Evolutionary conservation across 2,329 filamentous ascomycete genomes (phyloP).

Genomic region (Fusarium sp.): DNA sequence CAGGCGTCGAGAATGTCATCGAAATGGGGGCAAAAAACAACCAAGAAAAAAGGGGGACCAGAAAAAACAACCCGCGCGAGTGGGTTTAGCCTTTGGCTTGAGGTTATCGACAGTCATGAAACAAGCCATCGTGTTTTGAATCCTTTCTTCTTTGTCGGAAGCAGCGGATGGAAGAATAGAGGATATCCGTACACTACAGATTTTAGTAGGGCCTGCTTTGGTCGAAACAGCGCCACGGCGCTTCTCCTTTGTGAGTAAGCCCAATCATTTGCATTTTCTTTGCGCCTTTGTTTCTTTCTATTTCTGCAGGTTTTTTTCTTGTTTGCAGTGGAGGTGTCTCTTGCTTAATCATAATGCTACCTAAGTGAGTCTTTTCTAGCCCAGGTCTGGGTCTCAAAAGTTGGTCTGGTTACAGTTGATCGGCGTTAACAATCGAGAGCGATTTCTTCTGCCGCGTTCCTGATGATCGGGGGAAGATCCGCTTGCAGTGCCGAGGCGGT

Average conservation of each 20-base stretch:
- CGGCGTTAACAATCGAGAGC: neutral
- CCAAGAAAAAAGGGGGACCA: neutral
- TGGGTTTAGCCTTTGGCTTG: neutral
- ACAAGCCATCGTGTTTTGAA: constrained; percentile 29
- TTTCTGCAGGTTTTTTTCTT: neutral
- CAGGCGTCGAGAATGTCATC: constrained; percentile 23
- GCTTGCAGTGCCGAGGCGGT: constrained; percentile 6
- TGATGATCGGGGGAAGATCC: neutral
- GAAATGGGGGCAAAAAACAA: constrained; percentile 2
- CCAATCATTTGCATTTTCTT: constrained; percentile 13
- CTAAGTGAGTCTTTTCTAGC: neutral
- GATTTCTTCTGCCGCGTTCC: neutral
- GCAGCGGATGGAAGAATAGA: neutral
- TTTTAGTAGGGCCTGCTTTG: neutral
- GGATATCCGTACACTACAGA: neutral
- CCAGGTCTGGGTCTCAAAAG: neutral
- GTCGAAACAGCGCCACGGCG: constrained; percentile 35
- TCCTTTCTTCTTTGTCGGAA: constrained; percentile 20
- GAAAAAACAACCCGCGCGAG: neutral
- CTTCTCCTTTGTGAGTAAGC: constrained; percentile 16
- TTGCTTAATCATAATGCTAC: neutral
- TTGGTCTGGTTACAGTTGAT: constrained; percentile 4
- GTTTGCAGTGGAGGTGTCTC: neutral
- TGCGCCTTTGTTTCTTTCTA: constrained; percentile 7
- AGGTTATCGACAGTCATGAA: constrained; percentile 9